phyloP scores from a whole-genome alignment of 1,139 yeast genomes.

The Sugiyamaella grinbergsii region DNA sequence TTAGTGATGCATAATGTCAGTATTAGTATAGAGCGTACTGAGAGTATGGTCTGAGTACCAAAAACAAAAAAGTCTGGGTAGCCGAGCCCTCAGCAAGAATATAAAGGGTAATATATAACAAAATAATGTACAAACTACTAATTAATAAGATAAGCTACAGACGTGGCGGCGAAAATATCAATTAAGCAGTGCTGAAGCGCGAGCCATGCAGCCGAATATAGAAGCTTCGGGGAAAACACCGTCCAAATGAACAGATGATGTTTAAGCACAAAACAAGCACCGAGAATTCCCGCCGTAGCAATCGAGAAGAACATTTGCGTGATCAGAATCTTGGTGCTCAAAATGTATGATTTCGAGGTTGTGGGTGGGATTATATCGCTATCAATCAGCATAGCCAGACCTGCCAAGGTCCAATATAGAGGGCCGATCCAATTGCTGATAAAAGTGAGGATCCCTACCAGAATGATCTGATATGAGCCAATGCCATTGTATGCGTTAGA shows the following conservation, averaged over 20 bases:
- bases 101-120: neutral
- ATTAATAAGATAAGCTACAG: constrained; percentile 20
- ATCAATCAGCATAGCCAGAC: constrained; percentile 51
- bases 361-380: constrained; percentile 7
- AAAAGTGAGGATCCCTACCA: constrained; percentile 79
- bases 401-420: constrained; percentile 74
- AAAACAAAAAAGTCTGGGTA: no score
- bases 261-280: constrained; percentile 72
- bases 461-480: constrained; percentile 61
- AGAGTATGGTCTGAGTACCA: no score
- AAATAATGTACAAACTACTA: constrained; percentile 16
- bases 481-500: constrained; percentile 93
- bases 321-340: constrained; percentile 42
- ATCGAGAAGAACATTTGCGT: constrained; percentile 58
- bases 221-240: constrained; percentile 89
- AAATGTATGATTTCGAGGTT: constrained; percentile 31
- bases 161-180: constrained; percentile 34
- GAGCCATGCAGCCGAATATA: constrained; percentile 79
- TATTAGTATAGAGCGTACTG: neutral
- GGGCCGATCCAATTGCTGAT: constrained; percentile 84
- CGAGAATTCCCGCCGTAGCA: constrained; percentile 57
- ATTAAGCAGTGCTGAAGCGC: constrained; percentile 37
- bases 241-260: constrained; percentile 96
- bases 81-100: neutral
- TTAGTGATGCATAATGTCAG: neutral